Evolutionary conservation across 2,329 filamentous ascomycete genomes (phyloP), one percentile per base, ranked within the genome.

Genomic region (Aureobasidium uvarum): DNA sequence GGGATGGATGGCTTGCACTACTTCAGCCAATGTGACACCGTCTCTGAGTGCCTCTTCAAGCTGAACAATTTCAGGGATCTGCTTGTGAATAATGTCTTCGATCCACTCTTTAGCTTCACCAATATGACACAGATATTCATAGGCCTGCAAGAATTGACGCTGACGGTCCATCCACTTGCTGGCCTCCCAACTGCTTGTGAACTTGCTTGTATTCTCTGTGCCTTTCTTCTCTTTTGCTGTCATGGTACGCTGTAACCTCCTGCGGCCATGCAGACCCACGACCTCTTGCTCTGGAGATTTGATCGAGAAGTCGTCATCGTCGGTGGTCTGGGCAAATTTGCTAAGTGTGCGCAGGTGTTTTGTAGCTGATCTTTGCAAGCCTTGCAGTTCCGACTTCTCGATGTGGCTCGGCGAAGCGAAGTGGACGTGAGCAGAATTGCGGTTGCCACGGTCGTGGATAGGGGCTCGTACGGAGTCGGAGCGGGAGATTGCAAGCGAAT

Each of bases 31-130:
- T 0, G 93, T 98, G 6, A 99, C 92, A 56, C 95, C 96, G 74
- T 99, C 89, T 69, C 95, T 86, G 48, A 99, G 80, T 16, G 92
- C 92, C 77, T 99, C 93, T 74, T 99, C 95, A 1, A 99, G 80
- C 74, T 97, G 88, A 25, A 99, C 90, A 71, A 98, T 96, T 0
- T 94, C 90, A 3, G 95, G 93, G 43, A 99, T 91, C 60, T 89
- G 83, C 69, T 89, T 87, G 68, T 94, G 86, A 65, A 95, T 91
- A 67, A 97, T 86, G 74, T 96, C 87, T 74, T 99, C 95, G 70
- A 99, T 96, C 95, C 95, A 99, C 77, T 98, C 94, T 75, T 98
- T 98, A 25, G 95, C 95, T 80, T 99, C 95, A 75, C 95, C 95
- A 70, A 99, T 98, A 74, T 99, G 95, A 75, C 95, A 99, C 43